These are phyloP conservation scores for Ceratocystis huliohia DNA, from an alignment of 2,329 filamentous ascomycete species.

Conservation along the genomic window DNA sequence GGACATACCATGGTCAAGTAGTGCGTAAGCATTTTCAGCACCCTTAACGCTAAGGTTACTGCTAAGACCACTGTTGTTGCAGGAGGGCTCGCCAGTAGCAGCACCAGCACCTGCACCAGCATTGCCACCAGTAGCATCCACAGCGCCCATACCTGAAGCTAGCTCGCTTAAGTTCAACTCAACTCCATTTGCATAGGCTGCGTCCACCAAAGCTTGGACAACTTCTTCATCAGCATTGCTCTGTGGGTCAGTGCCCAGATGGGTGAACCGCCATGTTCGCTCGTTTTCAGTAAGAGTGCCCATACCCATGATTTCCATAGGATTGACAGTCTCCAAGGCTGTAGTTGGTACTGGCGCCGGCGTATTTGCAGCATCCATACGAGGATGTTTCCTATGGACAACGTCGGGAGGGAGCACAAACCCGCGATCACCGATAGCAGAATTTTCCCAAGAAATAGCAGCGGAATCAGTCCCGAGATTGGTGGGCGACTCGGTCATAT, in stretches of 20 bases:
- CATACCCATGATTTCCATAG: constrained; percentile 2
- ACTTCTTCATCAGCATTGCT: neutral
- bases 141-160: neutral
- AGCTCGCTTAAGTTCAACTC: neutral
- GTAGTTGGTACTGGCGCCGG: constrained; percentile 3
- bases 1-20: neutral
- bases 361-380: neutral
- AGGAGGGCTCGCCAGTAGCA: neutral
- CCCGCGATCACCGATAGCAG: constrained; percentile 7
- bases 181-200: neutral
- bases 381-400: neutral
- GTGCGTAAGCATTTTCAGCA: neutral
- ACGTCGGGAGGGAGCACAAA: constrained; percentile 5
- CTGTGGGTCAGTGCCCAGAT: neutral
- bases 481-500: constrained; percentile 21
- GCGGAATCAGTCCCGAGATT: constrained; percentile 25
- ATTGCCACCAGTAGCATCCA: neutral
- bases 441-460: neutral
- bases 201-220: neutral
- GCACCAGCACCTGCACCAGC: constrained; percentile 4
- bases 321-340: constrained; percentile 8
- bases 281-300: constrained; percentile 9
- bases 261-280: constrained; percentile 6
- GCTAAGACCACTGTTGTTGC: neutral
- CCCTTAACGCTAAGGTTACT: neutral